Conservation (phyloP, 306 rosid species). For the Begonia fuchsioides region DNA sequence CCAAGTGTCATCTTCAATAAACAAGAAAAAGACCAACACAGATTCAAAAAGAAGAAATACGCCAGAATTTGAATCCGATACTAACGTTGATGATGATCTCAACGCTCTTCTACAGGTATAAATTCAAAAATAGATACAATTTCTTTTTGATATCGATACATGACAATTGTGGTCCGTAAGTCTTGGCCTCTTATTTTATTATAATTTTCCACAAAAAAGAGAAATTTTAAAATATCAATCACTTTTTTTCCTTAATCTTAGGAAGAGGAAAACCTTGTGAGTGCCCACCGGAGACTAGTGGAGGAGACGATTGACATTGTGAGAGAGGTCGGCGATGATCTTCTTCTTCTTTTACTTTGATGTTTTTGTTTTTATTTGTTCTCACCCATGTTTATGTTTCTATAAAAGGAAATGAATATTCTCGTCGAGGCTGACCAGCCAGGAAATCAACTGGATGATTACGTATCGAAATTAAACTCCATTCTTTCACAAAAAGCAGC, state of each 20-base stretch:
- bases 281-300: conserved; percentile 93
- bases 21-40: conserved; percentile 53
- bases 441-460: conserved; percentile 80
- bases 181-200: too few species aligned
- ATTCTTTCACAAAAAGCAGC: conserved; percentile 98
- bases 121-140: conserved; percentile 48
- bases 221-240: not conserved
- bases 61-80: conserved; percentile 47
- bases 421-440: conserved; percentile 96
- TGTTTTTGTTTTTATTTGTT: too few species aligned
- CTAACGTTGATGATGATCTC: conserved; percentile 48
- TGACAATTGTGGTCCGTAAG: too few species aligned
- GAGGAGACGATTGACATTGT: conserved; percentile 98
- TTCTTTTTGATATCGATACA: conserved; percentile 37
- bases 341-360: too few species aligned
- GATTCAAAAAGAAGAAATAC: conserved; percentile 54
- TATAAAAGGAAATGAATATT: conserved; percentile 80
- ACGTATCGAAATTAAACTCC: conserved; percentile 56
- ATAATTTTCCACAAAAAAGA: too few species aligned
- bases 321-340: conserved; percentile 40
- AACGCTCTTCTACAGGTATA: conserved; percentile 61
- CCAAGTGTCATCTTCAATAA: conserved; percentile 25
- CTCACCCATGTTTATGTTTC: too few species aligned
- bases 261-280: conserved; percentile 98
- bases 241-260: conserved; percentile 3